These are phyloP conservation scores for Hypomyces perniciosus DNA, from an alignment of 2,329 filamentous ascomycete genomes.

Conservation along the genomic window DNA sequence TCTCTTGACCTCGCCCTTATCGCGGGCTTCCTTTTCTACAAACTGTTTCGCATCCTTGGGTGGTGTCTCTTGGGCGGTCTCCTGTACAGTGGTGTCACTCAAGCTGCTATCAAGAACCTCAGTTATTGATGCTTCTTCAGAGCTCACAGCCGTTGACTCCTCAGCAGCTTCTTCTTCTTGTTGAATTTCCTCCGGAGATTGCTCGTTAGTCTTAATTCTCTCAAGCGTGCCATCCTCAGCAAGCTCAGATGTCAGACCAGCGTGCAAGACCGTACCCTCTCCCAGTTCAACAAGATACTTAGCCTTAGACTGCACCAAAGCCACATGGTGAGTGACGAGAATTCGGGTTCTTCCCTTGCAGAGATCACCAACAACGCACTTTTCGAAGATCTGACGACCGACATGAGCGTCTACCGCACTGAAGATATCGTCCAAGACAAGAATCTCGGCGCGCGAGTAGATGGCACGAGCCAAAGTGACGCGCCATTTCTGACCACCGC, in stretches of 20 bases:
- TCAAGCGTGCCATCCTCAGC: conserved; percentile 50
- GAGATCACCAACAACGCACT: conserved; percentile 66
- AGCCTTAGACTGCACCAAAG: conserved; percentile 62
- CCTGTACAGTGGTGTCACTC: conserved; percentile 41
- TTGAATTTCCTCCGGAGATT: conserved; percentile 37
- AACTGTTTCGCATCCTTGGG: conserved; percentile 59
- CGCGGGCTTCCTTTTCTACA: conserved; percentile 67
- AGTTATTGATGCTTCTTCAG: conserved; percentile 40
- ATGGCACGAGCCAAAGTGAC: conserved; percentile 73
- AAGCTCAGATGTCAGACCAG: conserved; percentile 62
- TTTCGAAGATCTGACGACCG: conserved; percentile 70
- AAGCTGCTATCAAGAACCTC: conserved; percentile 32
- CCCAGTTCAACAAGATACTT: conserved; percentile 70
- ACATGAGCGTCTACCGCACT: conserved; percentile 78
- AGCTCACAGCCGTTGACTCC: conserved; percentile 46
- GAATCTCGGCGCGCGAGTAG: conserved; percentile 70
- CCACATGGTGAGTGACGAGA: conserved; percentile 74
- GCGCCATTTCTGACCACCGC: conserved; percentile 78
- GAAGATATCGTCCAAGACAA: conserved; percentile 80
- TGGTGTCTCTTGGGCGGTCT: conserved; percentile 24
- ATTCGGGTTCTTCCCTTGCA: conserved; percentile 66
- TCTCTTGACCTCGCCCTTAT: conserved; percentile 62
- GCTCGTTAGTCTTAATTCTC: conserved; percentile 52
- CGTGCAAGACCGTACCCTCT: conserved; percentile 58
- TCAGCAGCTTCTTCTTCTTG: conserved; percentile 41